A percentile compares a stretch with the other conserved stretches of the same genome.
phyloP scores from a whole-genome alignment of 2,329 filamentous ascomycete species.

The Microcyclospora pomicola region DNA sequence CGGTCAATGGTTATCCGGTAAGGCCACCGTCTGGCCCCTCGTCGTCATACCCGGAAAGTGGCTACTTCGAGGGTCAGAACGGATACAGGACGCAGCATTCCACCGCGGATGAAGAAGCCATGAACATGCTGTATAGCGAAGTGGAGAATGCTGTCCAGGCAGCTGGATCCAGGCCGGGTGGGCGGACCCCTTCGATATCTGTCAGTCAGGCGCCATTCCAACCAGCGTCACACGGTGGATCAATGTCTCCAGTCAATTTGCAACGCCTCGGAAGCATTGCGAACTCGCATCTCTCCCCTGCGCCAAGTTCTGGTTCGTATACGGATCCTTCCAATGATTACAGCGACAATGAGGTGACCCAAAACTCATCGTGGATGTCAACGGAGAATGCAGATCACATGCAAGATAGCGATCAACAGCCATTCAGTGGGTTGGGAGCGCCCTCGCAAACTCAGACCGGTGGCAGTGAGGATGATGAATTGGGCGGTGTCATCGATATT shows the following conservation, averaged over 20 bases:
- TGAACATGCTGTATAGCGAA: constrained; percentile 29
- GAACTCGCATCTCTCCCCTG: constrained; percentile 35
- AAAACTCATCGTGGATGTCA: constrained; percentile 69
- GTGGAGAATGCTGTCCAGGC: constrained; percentile 40
- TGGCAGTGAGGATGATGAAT: constrained; percentile 58
- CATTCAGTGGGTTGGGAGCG: constrained; percentile 27
- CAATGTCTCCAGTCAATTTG: constrained; percentile 14
- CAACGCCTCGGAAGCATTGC: constrained; percentile 12
- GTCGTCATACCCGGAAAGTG: constrained; percentile 24
- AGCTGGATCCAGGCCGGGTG: constrained; percentile 9
- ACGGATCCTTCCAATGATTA: constrained; percentile 49
- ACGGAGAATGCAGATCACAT: constrained; percentile 59
- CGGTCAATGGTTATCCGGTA: constrained; percentile 42
- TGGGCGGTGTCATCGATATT: constrained; percentile 48
- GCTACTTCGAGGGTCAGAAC: constrained; percentile 24
- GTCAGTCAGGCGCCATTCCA: constrained; percentile 21
- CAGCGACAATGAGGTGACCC: constrained; percentile 76
- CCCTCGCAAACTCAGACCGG: constrained; percentile 23
- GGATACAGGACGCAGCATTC: constrained; percentile 8
- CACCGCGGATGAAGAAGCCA: constrained; percentile 8
- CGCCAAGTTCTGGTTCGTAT: constrained; percentile 31
- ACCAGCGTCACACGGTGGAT: constrained; percentile 8
- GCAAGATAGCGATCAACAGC: constrained; percentile 39
- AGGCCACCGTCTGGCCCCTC: constrained; percentile 47
- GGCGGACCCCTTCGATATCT: constrained; percentile 24